phyloP scores from a whole-genome alignment of 148 eudicot genomes.

The Chenopodium quinoa region DNA sequence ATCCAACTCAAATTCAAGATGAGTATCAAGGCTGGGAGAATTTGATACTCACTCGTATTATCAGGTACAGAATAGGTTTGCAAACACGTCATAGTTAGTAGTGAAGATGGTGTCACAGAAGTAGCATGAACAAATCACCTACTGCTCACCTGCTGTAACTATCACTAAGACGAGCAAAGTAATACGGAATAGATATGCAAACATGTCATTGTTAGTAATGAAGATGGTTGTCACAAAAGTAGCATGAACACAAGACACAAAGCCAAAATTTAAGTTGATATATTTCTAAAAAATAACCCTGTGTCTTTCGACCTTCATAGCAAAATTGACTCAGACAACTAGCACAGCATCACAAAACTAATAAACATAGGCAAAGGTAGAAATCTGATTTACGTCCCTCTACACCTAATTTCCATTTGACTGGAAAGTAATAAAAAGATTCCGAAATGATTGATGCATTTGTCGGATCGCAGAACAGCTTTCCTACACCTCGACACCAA shows the following conservation, averaged over 20 bases:
- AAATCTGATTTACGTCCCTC: slow-evolving; percentile 17
- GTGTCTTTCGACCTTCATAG: not conserved
- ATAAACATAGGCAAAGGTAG: not conserved
- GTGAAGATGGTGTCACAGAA: not conserved
- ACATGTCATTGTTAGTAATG: not conserved
- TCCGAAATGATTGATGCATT: not conserved
- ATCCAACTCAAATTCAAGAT: too few species aligned
- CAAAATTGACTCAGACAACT: not conserved
- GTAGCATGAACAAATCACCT: too few species aligned
- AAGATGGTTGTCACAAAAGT: too few species aligned
- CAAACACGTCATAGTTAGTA: not conserved
- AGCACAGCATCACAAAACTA: not conserved
- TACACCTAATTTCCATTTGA: slow-evolving; percentile 14
- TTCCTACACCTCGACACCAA: slow-evolving; percentile 35
- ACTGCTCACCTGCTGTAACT: too few species aligned
- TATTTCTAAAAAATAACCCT: not conserved
- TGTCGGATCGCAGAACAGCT: not conserved
- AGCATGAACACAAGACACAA: not conserved
- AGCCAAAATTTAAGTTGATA: not conserved
- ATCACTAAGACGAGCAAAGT: too few species aligned
- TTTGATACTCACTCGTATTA: too few species aligned
- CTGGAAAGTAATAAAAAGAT: not conserved
- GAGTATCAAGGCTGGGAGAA: too few species aligned
- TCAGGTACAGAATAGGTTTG: not conserved
- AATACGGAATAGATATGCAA: not conserved